Percentiles rank a stretch among this genome's conserved stretches.
phyloP scores from a whole-genome alignment of 2,329 filamentous ascomycete genomes.

The Dendryphion nanum region DNA sequence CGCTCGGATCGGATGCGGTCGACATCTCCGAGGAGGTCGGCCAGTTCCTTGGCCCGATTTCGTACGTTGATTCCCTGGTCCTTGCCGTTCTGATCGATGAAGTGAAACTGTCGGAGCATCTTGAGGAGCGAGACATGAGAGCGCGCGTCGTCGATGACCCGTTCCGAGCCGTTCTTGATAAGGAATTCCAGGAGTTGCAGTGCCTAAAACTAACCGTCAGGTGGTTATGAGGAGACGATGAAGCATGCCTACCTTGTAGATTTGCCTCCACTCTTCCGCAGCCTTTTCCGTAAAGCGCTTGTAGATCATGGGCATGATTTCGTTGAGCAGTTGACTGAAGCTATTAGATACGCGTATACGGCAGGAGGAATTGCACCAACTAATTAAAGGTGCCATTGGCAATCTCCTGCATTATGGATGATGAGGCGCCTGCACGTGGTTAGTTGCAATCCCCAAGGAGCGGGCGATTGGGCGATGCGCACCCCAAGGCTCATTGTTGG shows the following conservation, averaged over 20 bases:
- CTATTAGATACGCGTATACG: constrained; percentile 16
- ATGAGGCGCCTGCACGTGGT: constrained; percentile 60
- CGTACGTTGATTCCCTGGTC: constrained; percentile 97
- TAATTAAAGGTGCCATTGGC: constrained; percentile 98
- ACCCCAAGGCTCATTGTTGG: constrained; percentile 98
- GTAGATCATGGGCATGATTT: constrained; percentile 99
- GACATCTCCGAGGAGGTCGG: constrained; percentile 89
- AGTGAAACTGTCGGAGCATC: constrained; percentile 99
- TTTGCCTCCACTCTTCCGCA: constrained; percentile 97
- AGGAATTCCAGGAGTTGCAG: constrained; percentile 95
- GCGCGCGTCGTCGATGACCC: constrained; percentile 94
- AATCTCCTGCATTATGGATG: constrained; percentile 93
- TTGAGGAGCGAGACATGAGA: constrained; percentile 93
- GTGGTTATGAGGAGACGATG: too few relatives aligned
- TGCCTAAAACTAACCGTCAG: too few relatives aligned
- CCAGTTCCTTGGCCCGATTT: constrained; percentile 92
- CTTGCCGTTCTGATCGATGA: constrained; percentile 92
- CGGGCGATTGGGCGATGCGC: constrained; percentile 5
- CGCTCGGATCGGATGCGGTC: constrained; percentile 72
- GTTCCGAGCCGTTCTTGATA: constrained; percentile 96
- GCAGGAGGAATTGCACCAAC: constrained; percentile 54
- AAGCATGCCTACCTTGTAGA: constrained; percentile 77
- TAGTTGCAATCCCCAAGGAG: constrained; percentile 6
- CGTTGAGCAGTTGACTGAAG: constrained; percentile 85
- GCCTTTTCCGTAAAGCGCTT: constrained; percentile 98